phyloP scores from a whole-genome alignment of 73 alveolate genomes.

The Paramecium biaurelia region DNA sequence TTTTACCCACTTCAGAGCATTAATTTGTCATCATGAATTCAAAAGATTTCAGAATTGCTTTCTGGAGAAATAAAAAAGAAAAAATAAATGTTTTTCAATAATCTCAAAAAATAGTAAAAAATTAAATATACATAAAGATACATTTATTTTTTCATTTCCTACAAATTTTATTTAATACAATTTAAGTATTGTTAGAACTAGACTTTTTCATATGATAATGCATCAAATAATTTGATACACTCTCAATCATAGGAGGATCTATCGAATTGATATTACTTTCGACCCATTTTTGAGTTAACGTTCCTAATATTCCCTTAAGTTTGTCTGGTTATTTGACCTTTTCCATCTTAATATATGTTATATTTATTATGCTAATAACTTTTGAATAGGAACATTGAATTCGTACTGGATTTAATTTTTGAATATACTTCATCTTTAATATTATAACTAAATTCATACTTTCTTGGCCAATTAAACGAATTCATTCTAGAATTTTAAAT shows the following conservation, averaged over 20 bases:
- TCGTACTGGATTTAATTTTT: not conserved
- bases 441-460: not conserved
- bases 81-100: not conserved
- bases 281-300: not conserved
- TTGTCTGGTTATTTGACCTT: not conserved
- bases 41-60: not conserved
- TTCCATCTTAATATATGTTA: not conserved
- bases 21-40: not conserved
- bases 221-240: conserved; percentile 13
- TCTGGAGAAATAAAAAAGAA: not conserved
- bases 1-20: not conserved
- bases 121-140: not conserved
- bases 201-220: conserved; percentile 29
- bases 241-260: conserved; percentile 22
- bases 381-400: not conserved
- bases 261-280: not conserved
- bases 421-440: not conserved
- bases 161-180: not conserved
- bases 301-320: not conserved
- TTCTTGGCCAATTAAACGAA: not conserved
- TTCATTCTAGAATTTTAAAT: not conserved
- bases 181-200: not conserved
- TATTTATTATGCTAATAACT: not conserved
- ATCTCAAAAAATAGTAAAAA: not conserved
- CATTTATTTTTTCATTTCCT: not conserved